Percentiles rank a stretch among this genome's conserved stretches.
Conservation (phyloP, 441 rosid species). For the Adansonia grandidieri region DNA sequence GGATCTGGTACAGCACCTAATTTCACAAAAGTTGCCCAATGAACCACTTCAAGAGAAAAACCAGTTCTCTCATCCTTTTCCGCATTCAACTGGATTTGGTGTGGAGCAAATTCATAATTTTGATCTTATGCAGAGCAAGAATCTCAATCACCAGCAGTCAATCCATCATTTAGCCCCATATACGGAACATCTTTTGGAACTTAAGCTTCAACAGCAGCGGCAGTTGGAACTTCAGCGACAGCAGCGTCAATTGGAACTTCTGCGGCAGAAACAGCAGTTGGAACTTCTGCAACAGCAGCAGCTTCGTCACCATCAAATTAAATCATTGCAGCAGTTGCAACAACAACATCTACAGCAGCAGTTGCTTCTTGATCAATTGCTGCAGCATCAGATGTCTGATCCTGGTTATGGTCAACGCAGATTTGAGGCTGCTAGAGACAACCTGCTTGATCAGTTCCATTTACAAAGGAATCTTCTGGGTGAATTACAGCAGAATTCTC, state of each 20-base stretch:
- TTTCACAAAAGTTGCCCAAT: slow-evolving; percentile 33
- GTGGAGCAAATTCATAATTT: slow-evolving; percentile 2
- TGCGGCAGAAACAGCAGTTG: neutral
- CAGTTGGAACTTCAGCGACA: slow-evolving; percentile 33
- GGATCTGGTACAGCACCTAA: slow-evolving; percentile 57
- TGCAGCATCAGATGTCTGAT: slow-evolving; percentile 38
- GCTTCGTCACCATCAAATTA: slow-evolving; percentile 32
- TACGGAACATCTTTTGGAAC: slow-evolving; percentile 57
- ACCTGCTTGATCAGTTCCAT: slow-evolving; percentile 32
- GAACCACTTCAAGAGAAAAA: slow-evolving; percentile 51
- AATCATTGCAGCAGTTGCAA: slow-evolving; percentile 30
- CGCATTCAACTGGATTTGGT: slow-evolving; percentile 17
- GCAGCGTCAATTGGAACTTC: slow-evolving; percentile 12
- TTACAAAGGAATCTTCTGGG: slow-evolving; percentile 31
- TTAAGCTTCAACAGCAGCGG: slow-evolving; percentile 27
- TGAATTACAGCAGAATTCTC: slow-evolving; percentile 38
- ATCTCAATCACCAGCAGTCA: slow-evolving; percentile 33
- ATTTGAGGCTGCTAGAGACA: slow-evolving; percentile 32
- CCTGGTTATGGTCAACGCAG: slow-evolving; percentile 35
- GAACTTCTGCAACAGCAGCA: slow-evolving; percentile 21
- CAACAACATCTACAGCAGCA: slow-evolving; percentile 25
- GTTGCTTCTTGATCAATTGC: slow-evolving; percentile 37
- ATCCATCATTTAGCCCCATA: slow-evolving; percentile 43
- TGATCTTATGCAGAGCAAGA: slow-evolving; percentile 21
- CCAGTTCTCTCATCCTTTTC: slow-evolving; percentile 2